Conservation (phyloP, 345 rosid species). For the Euclidium syriacum region DNA sequence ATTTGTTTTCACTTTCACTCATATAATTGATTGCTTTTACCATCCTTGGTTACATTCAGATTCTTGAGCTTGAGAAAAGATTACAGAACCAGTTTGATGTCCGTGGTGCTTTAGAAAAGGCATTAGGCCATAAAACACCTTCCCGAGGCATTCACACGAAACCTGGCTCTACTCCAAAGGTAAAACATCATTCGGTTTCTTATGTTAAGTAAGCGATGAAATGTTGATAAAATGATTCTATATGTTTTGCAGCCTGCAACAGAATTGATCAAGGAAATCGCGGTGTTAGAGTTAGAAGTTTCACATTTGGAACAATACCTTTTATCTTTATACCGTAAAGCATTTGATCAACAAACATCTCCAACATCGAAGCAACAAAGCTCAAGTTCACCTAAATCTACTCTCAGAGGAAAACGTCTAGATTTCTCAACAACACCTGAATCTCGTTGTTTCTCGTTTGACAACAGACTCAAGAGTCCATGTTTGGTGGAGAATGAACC, state of each 20-base stretch:
- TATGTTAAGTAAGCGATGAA: neutral
- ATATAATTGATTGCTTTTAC: neutral
- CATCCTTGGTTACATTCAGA: conserved; percentile 42
- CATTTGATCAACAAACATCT: conserved; percentile 75
- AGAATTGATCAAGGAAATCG: conserved; percentile 78
- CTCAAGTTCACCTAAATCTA: conserved; percentile 43
- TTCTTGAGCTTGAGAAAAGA: conserved; percentile 82
- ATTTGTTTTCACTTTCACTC: neutral
- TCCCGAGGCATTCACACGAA: conserved; percentile 39
- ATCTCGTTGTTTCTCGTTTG: conserved; percentile 37
- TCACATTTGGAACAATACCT: conserved; percentile 88
- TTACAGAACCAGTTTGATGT: conserved; percentile 79
- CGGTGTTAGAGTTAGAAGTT: conserved; percentile 86
- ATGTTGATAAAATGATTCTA: neutral
- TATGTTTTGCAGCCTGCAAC: conserved; percentile 59
- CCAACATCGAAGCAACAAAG: conserved; percentile 47
- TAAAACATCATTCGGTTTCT: neutral
- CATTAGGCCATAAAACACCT: conserved; percentile 62
- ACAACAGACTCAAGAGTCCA: conserved; percentile 37
- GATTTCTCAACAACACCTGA: conserved; percentile 41
- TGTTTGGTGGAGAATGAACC: conserved; percentile 33
- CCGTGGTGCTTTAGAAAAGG: conserved; percentile 72
- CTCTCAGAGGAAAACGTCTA: conserved; percentile 36
- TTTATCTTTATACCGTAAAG: conserved; percentile 77
- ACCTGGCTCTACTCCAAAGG: conserved; percentile 34